Base-by-base conservation (phyloP, 768 basidiomycete species). In the Russula brevipes region DNA sequence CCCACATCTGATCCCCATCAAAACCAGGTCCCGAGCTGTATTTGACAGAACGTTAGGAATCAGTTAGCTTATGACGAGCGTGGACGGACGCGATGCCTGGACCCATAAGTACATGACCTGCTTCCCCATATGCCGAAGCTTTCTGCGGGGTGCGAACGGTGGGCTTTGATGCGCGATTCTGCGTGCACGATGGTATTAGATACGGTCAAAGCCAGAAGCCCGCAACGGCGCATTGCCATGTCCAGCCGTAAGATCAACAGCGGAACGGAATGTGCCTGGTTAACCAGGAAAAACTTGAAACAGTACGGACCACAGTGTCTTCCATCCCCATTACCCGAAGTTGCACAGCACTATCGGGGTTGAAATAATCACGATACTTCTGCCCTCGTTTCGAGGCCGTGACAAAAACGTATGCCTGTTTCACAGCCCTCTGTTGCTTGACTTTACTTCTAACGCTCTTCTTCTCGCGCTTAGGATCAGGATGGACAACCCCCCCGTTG, bases 291-390 rank as follows among this genome's bases (percentile, higher is more conserved):
- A 45, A 16, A 24, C 24, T 24, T 24, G 24, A 24, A 53, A 46
- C 24, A 45, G 36, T n/a, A 71, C 81, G 38, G 46, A 87, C 87
- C 77, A 81, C 69, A 33, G 58, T 60, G 69, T 85, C 78, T 44
- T 79, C 74, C 36, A 91, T 68, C n/a, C 83, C 86, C 45, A 91
- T 72, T 57, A 89, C 72, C 33, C 77, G 78, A 68, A 76, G 82
- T 74, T 90, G 88, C 42, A 82, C 79, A 31, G 80, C 76, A 8
- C 76, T 77, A 60, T 82, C 78, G 41, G 86, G 84, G 61, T 83
- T 78, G 74, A 92, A 92, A 69, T 91, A 89, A 69, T 90, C 82
- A 41, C 74, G 69, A 71, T 89, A 91, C 58, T 74, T 78, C 49
- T 75, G 63, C 10, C 77, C 78, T 47, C 73, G 72, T 53, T 79